phyloP scores from a whole-genome alignment of 1,139 yeast species.

The Protomyces gravidus region DNA sequence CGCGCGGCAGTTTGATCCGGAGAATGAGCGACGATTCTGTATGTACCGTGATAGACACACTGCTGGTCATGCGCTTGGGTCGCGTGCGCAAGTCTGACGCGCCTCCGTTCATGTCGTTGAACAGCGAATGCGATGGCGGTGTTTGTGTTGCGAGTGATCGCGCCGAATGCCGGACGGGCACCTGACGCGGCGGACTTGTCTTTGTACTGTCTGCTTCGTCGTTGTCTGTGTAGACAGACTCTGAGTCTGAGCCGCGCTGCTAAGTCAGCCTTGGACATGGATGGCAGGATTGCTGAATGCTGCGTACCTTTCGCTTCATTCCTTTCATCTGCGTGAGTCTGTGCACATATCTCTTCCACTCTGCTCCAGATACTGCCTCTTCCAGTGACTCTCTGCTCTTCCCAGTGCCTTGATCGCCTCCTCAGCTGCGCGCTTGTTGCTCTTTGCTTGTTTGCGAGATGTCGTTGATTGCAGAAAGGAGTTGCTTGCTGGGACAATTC shows the following conservation, averaged over 20 bases:
- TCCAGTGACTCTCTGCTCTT: neutral
- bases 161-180: neutral
- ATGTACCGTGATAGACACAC: neutral
- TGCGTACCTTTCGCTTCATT: neutral
- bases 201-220: neutral
- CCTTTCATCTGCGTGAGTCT: neutral
- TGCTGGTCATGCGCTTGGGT: neutral
- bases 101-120: neutral
- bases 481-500: too few relatives aligned
- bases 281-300: too few relatives aligned
- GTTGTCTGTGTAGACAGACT: neutral
- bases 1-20: slow-evolving; percentile 1
- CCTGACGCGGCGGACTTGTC: neutral
- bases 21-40: neutral
- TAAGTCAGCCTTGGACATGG: neutral
- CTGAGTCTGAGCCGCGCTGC: slow-evolving; percentile 1
- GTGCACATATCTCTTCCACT: neutral
- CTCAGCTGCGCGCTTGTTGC: too few relatives aligned
- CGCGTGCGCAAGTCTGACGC: neutral
- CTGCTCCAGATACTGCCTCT: neutral
- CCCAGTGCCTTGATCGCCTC: neutral
- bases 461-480: too few relatives aligned
- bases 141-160: neutral
- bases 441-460: too few relatives aligned
- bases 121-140: neutral